Evolutionary conservation across 208 protist species (phyloP).

Genomic region (Trypanosoma platydactyli): DNA sequence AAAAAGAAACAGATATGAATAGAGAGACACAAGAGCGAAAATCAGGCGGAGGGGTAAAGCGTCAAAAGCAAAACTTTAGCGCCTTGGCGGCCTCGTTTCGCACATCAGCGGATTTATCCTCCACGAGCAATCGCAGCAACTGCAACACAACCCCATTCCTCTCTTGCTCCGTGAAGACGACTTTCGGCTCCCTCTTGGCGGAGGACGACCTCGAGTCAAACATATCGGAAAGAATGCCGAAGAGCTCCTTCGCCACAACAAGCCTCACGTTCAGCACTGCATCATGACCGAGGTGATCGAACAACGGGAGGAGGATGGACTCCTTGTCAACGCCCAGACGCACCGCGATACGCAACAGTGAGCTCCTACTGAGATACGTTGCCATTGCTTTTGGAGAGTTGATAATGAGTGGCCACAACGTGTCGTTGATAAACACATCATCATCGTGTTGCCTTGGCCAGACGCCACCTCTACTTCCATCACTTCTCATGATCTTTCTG

Average conservation of each 20-base stretch:
- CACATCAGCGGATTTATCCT: constrained; percentile 70
- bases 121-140: constrained; percentile 66
- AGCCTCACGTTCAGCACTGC: constrained; percentile 77
- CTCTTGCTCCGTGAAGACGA: constrained; percentile 59
- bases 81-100: constrained; percentile 79
- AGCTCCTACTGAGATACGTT: constrained; percentile 73
- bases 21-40: constrained; percentile 17
- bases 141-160: constrained; percentile 67
- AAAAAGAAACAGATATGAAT: background rate
- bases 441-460: background rate
- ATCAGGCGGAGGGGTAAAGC: background rate
- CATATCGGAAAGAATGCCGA: constrained; percentile 41
- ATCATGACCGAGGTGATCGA: constrained; percentile 70
- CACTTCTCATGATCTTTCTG: background rate
- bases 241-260: constrained; percentile 70
- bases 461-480: constrained; percentile 2
- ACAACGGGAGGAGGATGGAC: constrained; percentile 61
- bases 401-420: constrained; percentile 74
- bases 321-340: constrained; percentile 73
- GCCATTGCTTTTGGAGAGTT: constrained; percentile 50
- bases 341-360: constrained; percentile 66
- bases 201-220: background rate
- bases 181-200: background rate
- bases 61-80: constrained; percentile 70
- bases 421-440: constrained; percentile 61